Conservation (phyloP, 2,329 filamentous ascomycete species). For the Canariomyces notabilis region DNA sequence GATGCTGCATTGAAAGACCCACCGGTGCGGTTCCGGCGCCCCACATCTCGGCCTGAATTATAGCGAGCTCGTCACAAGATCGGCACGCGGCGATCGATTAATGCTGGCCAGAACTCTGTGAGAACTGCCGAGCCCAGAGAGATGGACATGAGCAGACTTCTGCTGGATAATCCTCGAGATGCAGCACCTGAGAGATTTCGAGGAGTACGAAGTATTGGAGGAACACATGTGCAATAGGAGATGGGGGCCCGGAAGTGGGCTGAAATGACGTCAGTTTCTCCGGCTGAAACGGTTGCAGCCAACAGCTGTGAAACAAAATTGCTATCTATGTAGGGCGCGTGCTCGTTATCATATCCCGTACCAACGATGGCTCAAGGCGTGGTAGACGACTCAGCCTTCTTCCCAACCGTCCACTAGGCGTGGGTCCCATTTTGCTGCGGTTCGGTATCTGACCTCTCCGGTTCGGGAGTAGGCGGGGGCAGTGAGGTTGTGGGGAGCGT, state of each 20-base stretch:
- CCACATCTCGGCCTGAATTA: conserved; percentile 27
- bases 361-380: conserved; percentile 14
- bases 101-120: no score
- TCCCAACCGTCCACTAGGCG: conserved; percentile 17
- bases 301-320: no score
- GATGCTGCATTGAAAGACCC: not conserved
- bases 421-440: conserved; percentile 24
- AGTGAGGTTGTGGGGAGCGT: conserved; percentile 54
- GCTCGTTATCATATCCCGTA: not conserved
- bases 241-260: no score
- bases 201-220: not conserved
- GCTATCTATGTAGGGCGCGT: no score
- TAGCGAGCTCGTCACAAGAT: conserved; percentile 23
- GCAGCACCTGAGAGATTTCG: no score
- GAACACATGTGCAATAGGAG: not conserved
- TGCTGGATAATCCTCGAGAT: no score
- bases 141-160: no score
- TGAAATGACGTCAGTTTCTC: no score
- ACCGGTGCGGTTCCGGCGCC: not conserved
- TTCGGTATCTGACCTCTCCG: conserved; percentile 8
- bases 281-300: no score
- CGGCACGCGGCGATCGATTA: not conserved
- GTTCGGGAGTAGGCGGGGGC: conserved; percentile 29
- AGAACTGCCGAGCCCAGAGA: no score
- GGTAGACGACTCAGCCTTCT: conserved; percentile 33